These are phyloP conservation scores for Amanita pallidorosea DNA, from an alignment of 768 basidiomycete species.

Conservation along the genomic window DNA sequence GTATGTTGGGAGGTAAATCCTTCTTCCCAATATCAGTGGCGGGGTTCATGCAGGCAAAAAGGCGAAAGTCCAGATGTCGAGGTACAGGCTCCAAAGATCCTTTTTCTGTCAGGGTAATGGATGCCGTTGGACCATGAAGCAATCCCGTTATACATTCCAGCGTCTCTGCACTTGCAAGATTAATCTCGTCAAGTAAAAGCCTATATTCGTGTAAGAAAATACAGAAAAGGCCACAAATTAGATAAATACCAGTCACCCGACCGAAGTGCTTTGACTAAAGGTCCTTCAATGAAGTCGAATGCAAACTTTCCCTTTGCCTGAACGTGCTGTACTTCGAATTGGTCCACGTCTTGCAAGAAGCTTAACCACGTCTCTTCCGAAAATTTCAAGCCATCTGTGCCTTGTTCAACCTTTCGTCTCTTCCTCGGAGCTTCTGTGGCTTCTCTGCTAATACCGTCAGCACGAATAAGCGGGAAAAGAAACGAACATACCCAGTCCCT, in stretches of 20 bases:
- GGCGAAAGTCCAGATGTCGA: conserved; percentile 89
- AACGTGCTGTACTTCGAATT: conserved; percentile 87
- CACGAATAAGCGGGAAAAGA: not conserved
- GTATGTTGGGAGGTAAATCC: conserved; percentile 85
- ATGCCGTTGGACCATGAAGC: conserved; percentile 74
- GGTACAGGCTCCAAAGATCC: conserved; percentile 84
- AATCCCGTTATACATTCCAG: conserved; percentile 88
- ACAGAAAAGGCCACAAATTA: not conserved
- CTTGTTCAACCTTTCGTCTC: conserved; percentile 49
- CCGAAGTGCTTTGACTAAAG: conserved; percentile 82
- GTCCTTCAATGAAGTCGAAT: conserved; percentile 93
- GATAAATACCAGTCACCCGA: conserved; percentile 78
- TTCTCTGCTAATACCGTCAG: conserved; percentile 7
- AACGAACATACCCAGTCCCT: conserved; percentile 14
- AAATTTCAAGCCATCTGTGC: conserved; percentile 19
- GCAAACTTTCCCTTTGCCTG: conserved; percentile 82
- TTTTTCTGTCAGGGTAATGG: conserved; percentile 88
- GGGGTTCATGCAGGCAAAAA: conserved; percentile 99
- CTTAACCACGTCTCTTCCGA: conserved; percentile 51
- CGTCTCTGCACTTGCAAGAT: conserved; percentile 89
- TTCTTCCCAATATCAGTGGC: conserved; percentile 99
- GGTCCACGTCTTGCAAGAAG: conserved; percentile 58
- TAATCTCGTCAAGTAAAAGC: conserved; percentile 94
- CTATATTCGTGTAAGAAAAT: conserved; percentile 25
- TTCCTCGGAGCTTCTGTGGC: conserved; percentile 48